Percentiles rank a stretch among this genome's conserved stretches.
phyloP scores from a whole-genome alignment of 345 rosid species.

The Mangifera indica region DNA sequence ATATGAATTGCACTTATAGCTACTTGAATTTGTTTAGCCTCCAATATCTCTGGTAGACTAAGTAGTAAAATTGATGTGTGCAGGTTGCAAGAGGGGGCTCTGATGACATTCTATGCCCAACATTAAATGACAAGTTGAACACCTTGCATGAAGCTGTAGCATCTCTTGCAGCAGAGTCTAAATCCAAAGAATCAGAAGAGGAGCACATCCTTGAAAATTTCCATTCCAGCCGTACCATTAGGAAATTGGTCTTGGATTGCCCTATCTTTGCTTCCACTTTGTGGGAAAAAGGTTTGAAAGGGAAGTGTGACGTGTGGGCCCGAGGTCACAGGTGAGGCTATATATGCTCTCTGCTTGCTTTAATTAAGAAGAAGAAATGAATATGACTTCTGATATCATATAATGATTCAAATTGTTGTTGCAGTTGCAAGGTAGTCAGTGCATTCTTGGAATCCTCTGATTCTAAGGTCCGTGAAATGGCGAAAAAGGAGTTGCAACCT shows the following conservation, averaged over 20 bases:
- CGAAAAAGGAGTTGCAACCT: constrained; percentile 62
- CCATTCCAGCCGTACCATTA: constrained; percentile 77
- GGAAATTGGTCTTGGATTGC: constrained; percentile 69
- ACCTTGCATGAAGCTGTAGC: constrained; percentile 63
- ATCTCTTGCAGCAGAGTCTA: constrained; percentile 57
- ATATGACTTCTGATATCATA: background rate
- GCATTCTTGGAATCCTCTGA: constrained; percentile 71
- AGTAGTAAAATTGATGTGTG: constrained; percentile 1
- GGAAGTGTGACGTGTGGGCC: constrained; percentile 64
- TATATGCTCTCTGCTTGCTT: constrained; percentile 7
- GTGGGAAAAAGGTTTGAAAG: constrained; percentile 70
- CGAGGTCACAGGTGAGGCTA: constrained; percentile 81
- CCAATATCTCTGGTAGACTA: background rate
- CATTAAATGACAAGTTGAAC: constrained; percentile 54
- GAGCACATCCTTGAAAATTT: constrained; percentile 81
- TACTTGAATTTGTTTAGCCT: background rate
- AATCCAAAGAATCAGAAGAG: constrained; percentile 48
- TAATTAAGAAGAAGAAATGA: background rate
- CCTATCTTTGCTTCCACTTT: constrained; percentile 66
- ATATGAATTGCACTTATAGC: background rate
- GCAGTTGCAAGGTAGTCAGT: constrained; percentile 73
- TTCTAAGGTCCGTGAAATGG: constrained; percentile 46
- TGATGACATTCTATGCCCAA: constrained; percentile 59
- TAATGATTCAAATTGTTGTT: constrained; percentile 21
- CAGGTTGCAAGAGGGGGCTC: constrained; percentile 74